Percentiles rank a stretch among this genome's conserved stretches.
These are phyloP conservation scores for Alternaria sp. DNA, from an alignment of 2,329 filamentous ascomycete species.

Conservation along the genomic window DNA sequence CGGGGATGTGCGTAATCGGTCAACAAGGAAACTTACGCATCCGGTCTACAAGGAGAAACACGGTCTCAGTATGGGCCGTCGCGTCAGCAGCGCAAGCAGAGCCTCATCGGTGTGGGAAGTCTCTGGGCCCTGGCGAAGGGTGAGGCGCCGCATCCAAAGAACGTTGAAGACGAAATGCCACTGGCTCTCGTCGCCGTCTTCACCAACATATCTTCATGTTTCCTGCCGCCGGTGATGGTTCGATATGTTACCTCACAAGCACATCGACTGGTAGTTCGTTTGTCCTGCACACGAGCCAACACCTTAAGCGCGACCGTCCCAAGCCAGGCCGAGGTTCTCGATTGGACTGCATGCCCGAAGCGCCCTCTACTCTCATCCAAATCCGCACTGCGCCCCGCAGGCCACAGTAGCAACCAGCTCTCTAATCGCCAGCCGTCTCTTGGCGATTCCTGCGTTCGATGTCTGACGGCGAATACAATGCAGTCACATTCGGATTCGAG, in stretches of 20 bases:
- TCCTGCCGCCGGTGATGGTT: not conserved
- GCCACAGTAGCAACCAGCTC: not conserved
- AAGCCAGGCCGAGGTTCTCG: conserved; percentile 1
- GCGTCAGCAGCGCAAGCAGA: not conserved
- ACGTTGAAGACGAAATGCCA: not conserved
- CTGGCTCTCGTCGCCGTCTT: not conserved
- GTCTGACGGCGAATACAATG: conserved; percentile 1
- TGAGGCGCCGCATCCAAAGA: not conserved
- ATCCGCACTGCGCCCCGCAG: conserved; percentile 8
- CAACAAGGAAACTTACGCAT: not conserved
- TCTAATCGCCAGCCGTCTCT: conserved; percentile 10
- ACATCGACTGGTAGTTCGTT: not conserved
- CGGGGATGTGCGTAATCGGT: not conserved
- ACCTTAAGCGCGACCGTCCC: not conserved
- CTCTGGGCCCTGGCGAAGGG: not conserved
- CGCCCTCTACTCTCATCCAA: conserved; percentile 5
- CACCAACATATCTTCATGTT: not conserved
- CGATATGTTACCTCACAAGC: too few relatives aligned
- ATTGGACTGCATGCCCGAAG: conserved; percentile 13
- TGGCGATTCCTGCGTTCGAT: conserved; percentile 11
- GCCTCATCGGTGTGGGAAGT: not conserved
- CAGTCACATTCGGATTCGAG: conserved; percentile 18
- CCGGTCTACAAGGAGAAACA: not conserved
- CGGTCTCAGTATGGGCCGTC: not conserved
- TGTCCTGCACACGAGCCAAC: conserved; percentile 1